Percentiles rank a stretch among this genome's conserved stretches.
Conservation (phyloP, 2,329 filamentous ascomycete genomes). For the Coccinonectria pachysandricola region DNA sequence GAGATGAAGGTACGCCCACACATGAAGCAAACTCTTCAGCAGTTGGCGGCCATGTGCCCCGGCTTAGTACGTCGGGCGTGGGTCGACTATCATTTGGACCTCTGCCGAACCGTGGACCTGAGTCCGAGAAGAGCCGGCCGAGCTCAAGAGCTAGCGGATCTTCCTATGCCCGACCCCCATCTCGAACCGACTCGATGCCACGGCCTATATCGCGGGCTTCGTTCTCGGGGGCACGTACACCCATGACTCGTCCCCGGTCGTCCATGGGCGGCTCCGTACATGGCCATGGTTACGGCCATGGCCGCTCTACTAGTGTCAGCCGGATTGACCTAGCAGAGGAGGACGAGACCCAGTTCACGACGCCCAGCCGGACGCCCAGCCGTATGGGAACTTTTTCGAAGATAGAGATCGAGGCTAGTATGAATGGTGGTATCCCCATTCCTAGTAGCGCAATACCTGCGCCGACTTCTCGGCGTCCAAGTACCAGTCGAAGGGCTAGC, state of each 20-base stretch:
- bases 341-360: constrained; percentile 32
- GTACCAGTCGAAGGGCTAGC: constrained; percentile 22
- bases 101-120: constrained; percentile 45
- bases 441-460: constrained; percentile 37
- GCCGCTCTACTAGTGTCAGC: constrained; percentile 48
- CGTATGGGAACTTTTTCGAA: constrained; percentile 44
- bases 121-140: constrained; percentile 44
- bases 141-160: constrained; percentile 61
- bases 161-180: constrained; percentile 43
- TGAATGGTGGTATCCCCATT: constrained; percentile 32
- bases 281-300: too few relatives aligned
- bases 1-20: constrained; percentile 42
- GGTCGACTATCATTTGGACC: constrained; percentile 55
- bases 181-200: constrained; percentile 44
- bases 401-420: constrained; percentile 32
- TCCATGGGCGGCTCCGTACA: constrained; percentile 57
- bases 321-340: constrained; percentile 39
- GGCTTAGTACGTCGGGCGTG: constrained; percentile 52
- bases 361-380: constrained; percentile 50
- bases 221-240: constrained; percentile 49
- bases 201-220: constrained; percentile 58
- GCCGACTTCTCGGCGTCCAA: constrained; percentile 34
- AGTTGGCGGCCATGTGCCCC: constrained; percentile 41
- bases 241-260: constrained; percentile 59
- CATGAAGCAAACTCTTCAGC: constrained; percentile 27